These are phyloP conservation scores for Ustilago sp. DNA, from an alignment of 1,284 basidiomycete genomes.

Conservation along the genomic window DNA sequence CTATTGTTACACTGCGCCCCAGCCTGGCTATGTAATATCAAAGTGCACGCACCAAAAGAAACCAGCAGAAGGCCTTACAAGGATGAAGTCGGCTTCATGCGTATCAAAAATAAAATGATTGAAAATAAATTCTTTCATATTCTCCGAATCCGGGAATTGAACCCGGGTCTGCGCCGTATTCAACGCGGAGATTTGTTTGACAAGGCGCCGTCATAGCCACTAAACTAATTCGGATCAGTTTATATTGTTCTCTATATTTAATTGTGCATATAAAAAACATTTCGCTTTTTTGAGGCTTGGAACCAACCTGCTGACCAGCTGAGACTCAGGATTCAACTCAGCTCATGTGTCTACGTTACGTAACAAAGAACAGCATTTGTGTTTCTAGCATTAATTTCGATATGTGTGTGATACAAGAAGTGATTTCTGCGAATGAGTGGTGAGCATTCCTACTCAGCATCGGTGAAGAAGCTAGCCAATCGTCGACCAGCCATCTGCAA, in stretches of 20 bases:
- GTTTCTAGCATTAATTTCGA: not conserved
- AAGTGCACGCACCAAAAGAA: not conserved
- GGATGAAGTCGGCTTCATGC: not conserved
- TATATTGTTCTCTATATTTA: accelerated
- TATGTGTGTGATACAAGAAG: not conserved
- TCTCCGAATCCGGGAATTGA: constrained; percentile 61
- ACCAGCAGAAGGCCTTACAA: not conserved
- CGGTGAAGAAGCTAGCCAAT: constrained; percentile 50
- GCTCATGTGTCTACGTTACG: not conserved
- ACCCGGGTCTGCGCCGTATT: constrained; percentile 58
- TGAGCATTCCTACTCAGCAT: constrained; percentile 12
- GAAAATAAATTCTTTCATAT: constrained; percentile 8
- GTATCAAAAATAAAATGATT: constrained; percentile 3
- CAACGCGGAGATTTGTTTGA: constrained; percentile 39
- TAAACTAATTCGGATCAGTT: constrained; percentile 58
- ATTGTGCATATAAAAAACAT: constrained; percentile 1
- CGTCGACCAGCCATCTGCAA: constrained; percentile 59
- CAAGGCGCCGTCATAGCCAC: constrained; percentile 63
- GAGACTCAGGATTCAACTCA: not conserved
- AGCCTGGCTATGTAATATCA: not conserved
- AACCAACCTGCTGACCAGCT: not conserved
- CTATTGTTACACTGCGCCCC: not conserved
- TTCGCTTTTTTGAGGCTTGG: not conserved
- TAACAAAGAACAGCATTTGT: not conserved
- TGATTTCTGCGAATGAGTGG: not conserved